Evolutionary conservation across 2,329 filamentous ascomycete species (phyloP), one percentile per base, ranked within the genome.

Genomic region (Cryphonectria nitschkei): DNA sequence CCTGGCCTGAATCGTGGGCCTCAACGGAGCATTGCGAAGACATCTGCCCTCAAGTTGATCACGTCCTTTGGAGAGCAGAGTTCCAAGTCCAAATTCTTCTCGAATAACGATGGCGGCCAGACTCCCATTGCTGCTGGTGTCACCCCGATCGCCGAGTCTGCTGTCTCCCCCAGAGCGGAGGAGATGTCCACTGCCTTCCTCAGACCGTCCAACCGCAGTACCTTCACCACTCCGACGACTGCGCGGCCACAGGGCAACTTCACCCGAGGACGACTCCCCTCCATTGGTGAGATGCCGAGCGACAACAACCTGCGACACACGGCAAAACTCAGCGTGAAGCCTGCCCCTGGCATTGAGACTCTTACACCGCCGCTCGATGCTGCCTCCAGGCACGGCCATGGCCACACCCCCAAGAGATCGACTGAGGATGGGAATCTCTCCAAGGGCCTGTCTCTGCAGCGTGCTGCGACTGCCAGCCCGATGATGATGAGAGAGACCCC

Each of bases 11-110:
- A 86, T 72, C 85, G 84, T 72, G 87, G 88, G 1, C 87, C 88
- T 68, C 85, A 88, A 78, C 83, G 87, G 74, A 87, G 87, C 81
- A 89, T 93, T 67, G 89, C 91, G 16, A 97, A 97, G 82, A 91
- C 92, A 39, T 93, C 94, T 13, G 90, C 95, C 0, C 84, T 98
- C 72, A 97, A 97, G 79, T 87, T 98, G 1, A 97, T 98, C 76
- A 98, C 96, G 0, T 91, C 92, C 0, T 98, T 99, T 76, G 92
- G 90, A 9, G 88, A 90, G 64, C 84, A 85, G 62, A 82, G 82
- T 5, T 83, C 84, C 32, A 90, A 91, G 73, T 88, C 90, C 68
- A 90, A 89, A 80, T 90, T 93, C 81, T 89, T 90, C 75, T 82
- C 84, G 0, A 79, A 83, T 54, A 82, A 80, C 7, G 88, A 90